phyloP scores from a whole-genome alignment of 805 yeast species.

The Torulaspora indica region DNA sequence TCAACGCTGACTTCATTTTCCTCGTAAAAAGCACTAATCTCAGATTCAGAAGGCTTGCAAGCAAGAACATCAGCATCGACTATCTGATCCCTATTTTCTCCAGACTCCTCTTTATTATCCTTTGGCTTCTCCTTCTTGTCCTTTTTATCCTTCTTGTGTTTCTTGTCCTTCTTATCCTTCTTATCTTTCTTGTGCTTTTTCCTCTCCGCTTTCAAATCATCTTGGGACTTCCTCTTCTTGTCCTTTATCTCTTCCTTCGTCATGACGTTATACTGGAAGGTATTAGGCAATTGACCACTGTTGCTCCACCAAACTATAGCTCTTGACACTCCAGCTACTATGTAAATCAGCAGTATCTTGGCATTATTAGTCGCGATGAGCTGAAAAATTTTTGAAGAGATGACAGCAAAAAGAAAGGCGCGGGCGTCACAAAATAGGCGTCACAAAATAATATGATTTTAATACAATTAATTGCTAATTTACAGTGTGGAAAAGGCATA shows the following conservation, averaged over 20 bases:
- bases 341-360: not conserved
- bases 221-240: slow-evolving; percentile 39
- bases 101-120: slow-evolving; percentile 17
- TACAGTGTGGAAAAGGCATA: not conserved
- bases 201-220: slow-evolving; percentile 30
- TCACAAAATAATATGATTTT: not conserved
- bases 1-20: slow-evolving; percentile 77
- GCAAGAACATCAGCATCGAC: slow-evolving; percentile 32
- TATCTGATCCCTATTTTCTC: slow-evolving; percentile 29
- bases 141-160: slow-evolving; percentile 35
- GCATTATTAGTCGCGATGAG: slow-evolving; percentile 11
- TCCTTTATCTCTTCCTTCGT: slow-evolving; percentile 39
- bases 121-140: slow-evolving; percentile 36
- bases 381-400: slow-evolving; percentile 15
- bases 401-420: slow-evolving; percentile 7
- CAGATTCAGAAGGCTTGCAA: slow-evolving; percentile 45
- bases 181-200: slow-evolving; percentile 37
- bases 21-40: slow-evolving; percentile 55
- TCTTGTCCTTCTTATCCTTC: slow-evolving; percentile 36
- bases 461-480: not conserved
- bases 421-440: not conserved
- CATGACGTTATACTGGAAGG: slow-evolving; percentile 13
- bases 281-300: not conserved
- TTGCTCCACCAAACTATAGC: slow-evolving; percentile 1
- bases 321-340: not conserved